phyloP scores from a whole-genome alignment of 2,329 filamentous ascomycete species.

The Fusarium tupiense region DNA sequence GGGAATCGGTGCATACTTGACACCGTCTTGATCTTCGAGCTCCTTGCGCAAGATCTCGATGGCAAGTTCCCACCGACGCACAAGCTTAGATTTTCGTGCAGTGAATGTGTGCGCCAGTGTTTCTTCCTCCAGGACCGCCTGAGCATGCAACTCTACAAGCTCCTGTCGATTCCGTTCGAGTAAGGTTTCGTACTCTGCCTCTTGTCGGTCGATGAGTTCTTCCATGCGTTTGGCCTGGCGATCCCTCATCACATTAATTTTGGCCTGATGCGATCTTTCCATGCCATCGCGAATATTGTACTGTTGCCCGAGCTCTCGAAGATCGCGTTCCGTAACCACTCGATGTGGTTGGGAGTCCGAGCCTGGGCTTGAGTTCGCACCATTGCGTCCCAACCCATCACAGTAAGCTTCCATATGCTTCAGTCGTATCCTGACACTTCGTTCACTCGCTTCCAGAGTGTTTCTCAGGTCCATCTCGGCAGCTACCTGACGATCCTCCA shows the following conservation, averaged over 20 bases:
- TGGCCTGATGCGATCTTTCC: slow-evolving; percentile 66
- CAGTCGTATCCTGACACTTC: slow-evolving; percentile 66
- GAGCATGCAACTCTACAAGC: slow-evolving; percentile 57
- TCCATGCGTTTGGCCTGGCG: slow-evolving; percentile 70
- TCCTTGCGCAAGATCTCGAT: slow-evolving; percentile 64
- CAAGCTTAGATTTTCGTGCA: slow-evolving; percentile 56
- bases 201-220: slow-evolving; percentile 65
- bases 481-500: slow-evolving; percentile 70
- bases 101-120: slow-evolving; percentile 56
- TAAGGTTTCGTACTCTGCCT: slow-evolving; percentile 60
- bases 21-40: slow-evolving; percentile 56
- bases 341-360: slow-evolving; percentile 53
- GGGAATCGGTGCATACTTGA: slow-evolving; percentile 53
- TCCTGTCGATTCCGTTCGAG: slow-evolving; percentile 58
- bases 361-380: slow-evolving; percentile 45
- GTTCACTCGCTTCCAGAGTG: slow-evolving; percentile 65
- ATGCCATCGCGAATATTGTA: slow-evolving; percentile 69
- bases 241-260: slow-evolving; percentile 73
- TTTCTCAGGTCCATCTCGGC: slow-evolving; percentile 69
- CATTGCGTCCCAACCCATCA: slow-evolving; percentile 57
- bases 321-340: slow-evolving; percentile 67
- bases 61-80: slow-evolving; percentile 61
- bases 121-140: slow-evolving; percentile 62
- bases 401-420: slow-evolving; percentile 75
- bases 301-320: slow-evolving; percentile 68